Evolutionary conservation across 768 basidiomycete genomes (phyloP).

Genomic region (Kwoniella mangroviensis): DNA sequence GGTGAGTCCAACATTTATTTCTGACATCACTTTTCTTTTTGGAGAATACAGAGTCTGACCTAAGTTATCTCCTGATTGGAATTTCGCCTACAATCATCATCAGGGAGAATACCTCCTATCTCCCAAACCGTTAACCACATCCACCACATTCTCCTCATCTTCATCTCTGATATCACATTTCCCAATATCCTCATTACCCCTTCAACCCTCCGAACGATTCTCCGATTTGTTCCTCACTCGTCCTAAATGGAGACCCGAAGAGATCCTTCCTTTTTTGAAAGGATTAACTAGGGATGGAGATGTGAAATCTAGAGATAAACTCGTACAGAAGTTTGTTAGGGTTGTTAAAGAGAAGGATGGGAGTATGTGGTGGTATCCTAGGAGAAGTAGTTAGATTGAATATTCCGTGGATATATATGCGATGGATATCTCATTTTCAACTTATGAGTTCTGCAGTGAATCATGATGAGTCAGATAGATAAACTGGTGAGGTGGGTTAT

Average conservation of each 20-base stretch:
- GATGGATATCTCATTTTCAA: not conserved
- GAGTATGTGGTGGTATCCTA: slow-evolving; percentile 70
- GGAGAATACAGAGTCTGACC: no score
- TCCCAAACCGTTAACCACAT: slow-evolving; percentile 56
- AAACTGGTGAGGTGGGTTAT: no score
- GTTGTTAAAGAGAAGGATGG: slow-evolving; percentile 66
- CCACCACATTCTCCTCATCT: slow-evolving; percentile 50
- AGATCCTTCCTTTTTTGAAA: slow-evolving; percentile 77
- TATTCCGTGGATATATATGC: not conserved
- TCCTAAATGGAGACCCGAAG: slow-evolving; percentile 65
- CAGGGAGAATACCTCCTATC: slow-evolving; percentile 77
- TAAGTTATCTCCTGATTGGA: no score
- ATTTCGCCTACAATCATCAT: not conserved
- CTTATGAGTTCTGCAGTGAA: no score
- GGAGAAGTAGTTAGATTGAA: slow-evolving; percentile 34
- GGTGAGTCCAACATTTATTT: slow-evolving; percentile 59
- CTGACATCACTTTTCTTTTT: not conserved
- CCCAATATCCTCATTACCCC: slow-evolving; percentile 72
- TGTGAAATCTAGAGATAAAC: slow-evolving; percentile 81
- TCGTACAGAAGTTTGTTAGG: slow-evolving; percentile 83
- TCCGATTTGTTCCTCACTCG: slow-evolving; percentile 75
- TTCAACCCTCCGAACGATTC: slow-evolving; percentile 80
- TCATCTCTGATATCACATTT: slow-evolving; percentile 68
- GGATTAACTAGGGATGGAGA: slow-evolving; percentile 74
- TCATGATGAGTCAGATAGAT: no score